Percentiles rank a stretch among this genome's conserved stretches.
Conservation (phyloP, 2,329 filamentous ascomycete species). For the Penicillium psychrosexuale region DNA sequence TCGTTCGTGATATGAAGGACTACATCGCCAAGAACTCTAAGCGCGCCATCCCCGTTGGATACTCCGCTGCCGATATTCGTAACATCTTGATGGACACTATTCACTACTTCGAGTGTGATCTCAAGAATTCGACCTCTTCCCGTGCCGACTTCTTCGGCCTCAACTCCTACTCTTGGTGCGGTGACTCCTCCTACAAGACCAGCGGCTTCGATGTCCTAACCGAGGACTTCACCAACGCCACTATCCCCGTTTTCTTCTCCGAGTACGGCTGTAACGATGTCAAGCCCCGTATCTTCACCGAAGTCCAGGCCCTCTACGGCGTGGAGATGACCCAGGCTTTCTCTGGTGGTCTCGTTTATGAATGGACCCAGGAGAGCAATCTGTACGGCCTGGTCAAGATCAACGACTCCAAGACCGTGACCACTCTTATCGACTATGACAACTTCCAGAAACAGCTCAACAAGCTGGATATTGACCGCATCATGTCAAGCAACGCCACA, state of each 20-base stretch:
- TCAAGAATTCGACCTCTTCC: constrained; percentile 49
- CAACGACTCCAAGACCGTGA: constrained; percentile 55
- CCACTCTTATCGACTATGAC: constrained; percentile 64
- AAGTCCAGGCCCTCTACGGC: constrained; percentile 60
- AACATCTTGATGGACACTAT: constrained; percentile 59
- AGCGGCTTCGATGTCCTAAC: constrained; percentile 58
- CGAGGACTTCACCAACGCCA: constrained; percentile 56
- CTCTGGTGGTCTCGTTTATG: constrained; percentile 56
- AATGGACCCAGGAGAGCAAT: constrained; percentile 49
- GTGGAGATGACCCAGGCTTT: constrained; percentile 57
- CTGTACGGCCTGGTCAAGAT: constrained; percentile 60
- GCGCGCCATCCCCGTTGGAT: constrained; percentile 63
- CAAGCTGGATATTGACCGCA: constrained; percentile 66
- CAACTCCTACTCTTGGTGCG: constrained; percentile 69
- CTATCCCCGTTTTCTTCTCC: constrained; percentile 64
- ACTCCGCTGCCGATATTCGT: constrained; percentile 64
- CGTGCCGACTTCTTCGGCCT: constrained; percentile 64
- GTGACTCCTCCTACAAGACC: constrained; percentile 53
- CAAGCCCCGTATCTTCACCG: constrained; percentile 56
- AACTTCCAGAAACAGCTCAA: constrained; percentile 72
- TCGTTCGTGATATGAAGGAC: constrained; percentile 65
- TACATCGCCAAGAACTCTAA: constrained; percentile 60
- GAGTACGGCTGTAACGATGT: constrained; percentile 65
- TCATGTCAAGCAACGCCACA: constrained; percentile 62
- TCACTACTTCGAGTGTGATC: constrained; percentile 59